Evolutionary conservation across 306 rosid species (phyloP), one percentile per base, ranked within the genome.

Genomic region (Lupinus albus): DNA sequence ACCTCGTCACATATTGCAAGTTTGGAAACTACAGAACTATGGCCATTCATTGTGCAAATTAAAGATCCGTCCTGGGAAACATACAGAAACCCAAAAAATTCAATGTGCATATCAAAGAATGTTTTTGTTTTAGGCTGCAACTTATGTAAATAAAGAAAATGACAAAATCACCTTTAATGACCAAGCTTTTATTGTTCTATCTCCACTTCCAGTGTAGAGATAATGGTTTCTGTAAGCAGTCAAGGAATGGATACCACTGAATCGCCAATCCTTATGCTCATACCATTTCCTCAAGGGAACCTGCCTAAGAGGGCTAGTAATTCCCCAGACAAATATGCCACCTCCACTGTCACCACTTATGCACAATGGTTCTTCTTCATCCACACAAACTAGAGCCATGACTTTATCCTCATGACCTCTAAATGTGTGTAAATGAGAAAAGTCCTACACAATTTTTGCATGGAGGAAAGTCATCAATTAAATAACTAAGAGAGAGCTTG

Each of bases 191-290:
- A 92, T 84, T 68, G 89, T 76, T 83, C 81, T 87, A 72, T 92
- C 98, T 51, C 98, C 98, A 56, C 96, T 80, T 68, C 95, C 98
- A 6, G 95, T 80, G 70, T 92, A 89, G 44, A 92, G 74, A 73
- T 64, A 81, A 61, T 70, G 82, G 65, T 64, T 83, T 80, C 74
- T 67, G 9, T 79, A 87, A 79, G 75, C 76, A 76, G 81, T 66
- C 87, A 92, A 17, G 50, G 91, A 83, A 79, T 89, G 98, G 77
- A 92, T 92, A 20, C 98, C 98, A 59, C 89, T 88, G 63, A 76
- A 92, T 72, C 98, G 95, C 98, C 98, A 89, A 88, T 92, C 98
- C 78, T 87, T 89, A 75, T 78, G 78, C 72, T 92, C 98, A 9
- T 62, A 62, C 89, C 95, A 88, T 79, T 80, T 92, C 77, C 79